These are phyloP conservation scores for Alternaria gansuensis DNA, from an alignment of 2,329 filamentous ascomycete genomes.

Conservation along the genomic window DNA sequence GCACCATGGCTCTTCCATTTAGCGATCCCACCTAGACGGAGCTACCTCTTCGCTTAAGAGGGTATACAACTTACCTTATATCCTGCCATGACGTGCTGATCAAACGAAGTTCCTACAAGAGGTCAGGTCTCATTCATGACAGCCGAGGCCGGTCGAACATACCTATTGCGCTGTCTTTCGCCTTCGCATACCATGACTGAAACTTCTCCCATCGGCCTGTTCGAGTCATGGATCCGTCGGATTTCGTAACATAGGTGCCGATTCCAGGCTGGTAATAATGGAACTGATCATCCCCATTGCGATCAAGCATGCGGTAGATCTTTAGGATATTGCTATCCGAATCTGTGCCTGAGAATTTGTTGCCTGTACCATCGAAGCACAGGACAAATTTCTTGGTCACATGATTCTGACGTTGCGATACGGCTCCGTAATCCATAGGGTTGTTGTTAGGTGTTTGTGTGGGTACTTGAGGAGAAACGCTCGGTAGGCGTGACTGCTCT, in stretches of 20 bases:
- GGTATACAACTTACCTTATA: conserved; percentile 72
- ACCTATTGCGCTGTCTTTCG: conserved; percentile 77
- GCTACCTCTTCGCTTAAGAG: neutral
- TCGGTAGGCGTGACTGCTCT: conserved; percentile 14
- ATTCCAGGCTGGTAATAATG: conserved; percentile 64
- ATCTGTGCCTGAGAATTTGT: conserved; percentile 54
- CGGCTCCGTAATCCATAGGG: conserved; percentile 26
- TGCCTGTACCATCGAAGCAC: conserved; percentile 57
- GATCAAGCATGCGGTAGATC: conserved; percentile 74
- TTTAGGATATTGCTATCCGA: conserved; percentile 65
- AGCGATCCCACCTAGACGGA: neutral
- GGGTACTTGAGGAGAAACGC: conserved; percentile 17
- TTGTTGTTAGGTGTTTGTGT: conserved; percentile 15
- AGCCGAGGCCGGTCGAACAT: neutral
- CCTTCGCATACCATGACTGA: conserved; percentile 73
- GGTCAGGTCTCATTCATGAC: conserved; percentile 8
- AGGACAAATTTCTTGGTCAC: conserved; percentile 67
- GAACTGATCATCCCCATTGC: conserved; percentile 67
- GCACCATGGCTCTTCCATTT: neutral
- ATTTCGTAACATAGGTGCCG: conserved; percentile 72
- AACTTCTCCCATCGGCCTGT: conserved; percentile 66
- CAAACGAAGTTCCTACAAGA: conserved; percentile 73
- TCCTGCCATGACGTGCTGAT: conserved; percentile 82
- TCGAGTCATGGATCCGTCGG: conserved; percentile 62
- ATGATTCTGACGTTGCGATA: conserved; percentile 24